phyloP scores from a whole-genome alignment of 1,139 yeast species.

The Saccharomyces hybrid region DNA sequence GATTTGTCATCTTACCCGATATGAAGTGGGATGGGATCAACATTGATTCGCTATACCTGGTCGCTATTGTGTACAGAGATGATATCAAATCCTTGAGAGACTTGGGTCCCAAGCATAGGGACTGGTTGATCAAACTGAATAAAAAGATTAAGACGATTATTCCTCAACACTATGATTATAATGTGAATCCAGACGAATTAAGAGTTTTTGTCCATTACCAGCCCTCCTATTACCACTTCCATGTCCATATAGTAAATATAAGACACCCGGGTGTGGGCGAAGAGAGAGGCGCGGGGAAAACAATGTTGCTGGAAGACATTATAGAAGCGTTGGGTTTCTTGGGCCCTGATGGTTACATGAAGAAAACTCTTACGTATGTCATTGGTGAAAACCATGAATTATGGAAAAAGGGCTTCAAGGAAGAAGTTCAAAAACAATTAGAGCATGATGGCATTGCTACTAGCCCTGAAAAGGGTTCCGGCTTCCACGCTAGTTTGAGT shows the following conservation, averaged over 20 bases:
- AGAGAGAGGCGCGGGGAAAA: slow-evolving; percentile 71
- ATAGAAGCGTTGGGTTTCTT: slow-evolving; percentile 57
- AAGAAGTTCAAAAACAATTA: slow-evolving; percentile 22
- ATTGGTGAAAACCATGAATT: slow-evolving; percentile 74
- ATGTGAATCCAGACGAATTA: slow-evolving; percentile 38
- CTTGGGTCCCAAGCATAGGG: slow-evolving; percentile 49
- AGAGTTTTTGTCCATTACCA: slow-evolving; percentile 83
- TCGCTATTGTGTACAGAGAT: slow-evolving; percentile 64
- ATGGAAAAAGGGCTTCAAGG: slow-evolving; percentile 42
- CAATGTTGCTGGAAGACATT: slow-evolving; percentile 71
- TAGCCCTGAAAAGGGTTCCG: not conserved
- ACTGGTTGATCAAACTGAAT: slow-evolving; percentile 45
- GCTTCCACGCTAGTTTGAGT: not conserved
- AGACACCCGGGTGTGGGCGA: slow-evolving; percentile 66
- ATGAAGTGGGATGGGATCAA: slow-evolving; percentile 90
- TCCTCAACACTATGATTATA: slow-evolving; percentile 38
- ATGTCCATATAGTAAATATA: slow-evolving; percentile 79
- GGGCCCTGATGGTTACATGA: slow-evolving; percentile 46
- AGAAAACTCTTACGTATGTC: slow-evolving; percentile 46
- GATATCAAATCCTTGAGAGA: slow-evolving; percentile 78
- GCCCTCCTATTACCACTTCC: slow-evolving; percentile 94
- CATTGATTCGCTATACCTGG: slow-evolving; percentile 63
- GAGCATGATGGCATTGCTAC: slow-evolving; percentile 26
- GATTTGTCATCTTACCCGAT: slow-evolving; percentile 62
- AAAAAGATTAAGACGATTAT: slow-evolving; percentile 43